phyloP scores from a whole-genome alignment of 2,329 filamentous ascomycete species.

The Helotiales sp. region DNA sequence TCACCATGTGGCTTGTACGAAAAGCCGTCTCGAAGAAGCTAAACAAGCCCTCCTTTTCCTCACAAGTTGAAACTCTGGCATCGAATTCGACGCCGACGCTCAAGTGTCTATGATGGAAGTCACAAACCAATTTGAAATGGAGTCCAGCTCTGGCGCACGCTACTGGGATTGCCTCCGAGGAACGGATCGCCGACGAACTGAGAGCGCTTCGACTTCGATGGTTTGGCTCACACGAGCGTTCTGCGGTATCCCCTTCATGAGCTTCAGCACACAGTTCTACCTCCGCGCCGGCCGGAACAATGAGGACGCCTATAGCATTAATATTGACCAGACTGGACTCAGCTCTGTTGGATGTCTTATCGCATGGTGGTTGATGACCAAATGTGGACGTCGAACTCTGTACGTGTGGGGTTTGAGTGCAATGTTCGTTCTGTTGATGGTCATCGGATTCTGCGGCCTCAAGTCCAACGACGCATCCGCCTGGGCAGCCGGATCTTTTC shows the following conservation, averaged over 20 bases:
- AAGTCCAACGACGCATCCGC: not conserved
- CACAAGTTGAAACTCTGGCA: conserved; percentile 3
- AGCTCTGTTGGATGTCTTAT: conserved; percentile 3
- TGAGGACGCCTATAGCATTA: not conserved
- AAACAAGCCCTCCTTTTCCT: conserved; percentile 50
- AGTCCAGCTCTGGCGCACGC: conserved; percentile 3
- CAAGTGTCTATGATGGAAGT: conserved; percentile 8
- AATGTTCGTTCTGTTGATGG: conserved; percentile 4
- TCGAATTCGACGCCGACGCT: conserved; percentile 4
- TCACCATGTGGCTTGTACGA: conserved; percentile 55
- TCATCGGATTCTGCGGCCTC: conserved; percentile 6
- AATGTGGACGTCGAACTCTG: conserved; percentile 1
- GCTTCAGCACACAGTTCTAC: conserved; percentile 9
- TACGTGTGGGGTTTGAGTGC: conserved; percentile 8
- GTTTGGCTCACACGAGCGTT: conserved; percentile 6
- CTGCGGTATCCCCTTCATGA: conserved; percentile 6
- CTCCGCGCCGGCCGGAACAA: not conserved
- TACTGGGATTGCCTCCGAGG: conserved; percentile 11
- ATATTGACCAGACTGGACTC: not conserved
- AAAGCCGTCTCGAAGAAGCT: conserved; percentile 50
- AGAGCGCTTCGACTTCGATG: not conserved
- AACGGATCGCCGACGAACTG: not conserved
- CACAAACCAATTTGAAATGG: conserved; percentile 4
- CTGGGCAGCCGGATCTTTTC: not conserved
- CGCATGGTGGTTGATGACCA: conserved; percentile 7